A percentile compares a stretch with the other conserved stretches of the same genome.
These are phyloP conservation scores for Forsythia suspensa DNA, from an alignment of 257 asterid genomes.

Conservation along the genomic window DNA sequence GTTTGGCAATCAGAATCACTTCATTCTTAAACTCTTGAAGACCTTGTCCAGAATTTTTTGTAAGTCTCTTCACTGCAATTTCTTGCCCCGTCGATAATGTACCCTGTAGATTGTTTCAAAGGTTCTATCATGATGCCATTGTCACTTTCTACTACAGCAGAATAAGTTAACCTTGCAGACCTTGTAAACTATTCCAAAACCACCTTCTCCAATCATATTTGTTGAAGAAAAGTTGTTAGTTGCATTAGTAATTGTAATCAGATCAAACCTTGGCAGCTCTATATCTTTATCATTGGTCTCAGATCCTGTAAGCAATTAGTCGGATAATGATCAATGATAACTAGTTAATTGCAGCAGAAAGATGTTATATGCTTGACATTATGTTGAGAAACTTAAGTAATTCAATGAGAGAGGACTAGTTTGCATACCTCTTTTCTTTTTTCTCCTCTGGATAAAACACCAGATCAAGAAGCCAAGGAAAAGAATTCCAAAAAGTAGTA, in stretches of 20 bases:
- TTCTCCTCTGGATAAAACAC: background rate
- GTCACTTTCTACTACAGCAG: background rate
- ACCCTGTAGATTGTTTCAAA: constrained; percentile 16
- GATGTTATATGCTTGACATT: background rate
- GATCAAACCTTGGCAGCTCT: background rate
- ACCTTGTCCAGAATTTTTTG: constrained; percentile 28
- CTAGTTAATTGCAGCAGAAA: background rate
- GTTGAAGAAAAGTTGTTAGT: background rate
- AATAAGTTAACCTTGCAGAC: background rate
- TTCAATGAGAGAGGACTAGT: too few species aligned
- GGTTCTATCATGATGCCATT: background rate
- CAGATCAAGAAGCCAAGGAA: background rate
- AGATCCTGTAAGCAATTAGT: background rate
- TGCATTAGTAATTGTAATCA: background rate
- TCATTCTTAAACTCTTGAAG: constrained; percentile 20
- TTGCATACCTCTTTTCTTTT: constrained; percentile 12
- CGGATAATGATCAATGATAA: background rate
- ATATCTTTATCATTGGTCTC: background rate
- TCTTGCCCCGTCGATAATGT: constrained; percentile 15
- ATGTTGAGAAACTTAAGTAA: background rate
- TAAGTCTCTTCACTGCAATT: constrained; percentile 20
- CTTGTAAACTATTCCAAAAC: background rate
- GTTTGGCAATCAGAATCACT: constrained; percentile 16
- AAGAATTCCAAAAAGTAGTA: background rate
- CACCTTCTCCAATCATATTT: background rate